A percentile compares a stretch with the other conserved stretches of the same genome.
Conservation (phyloP, 2,329 filamentous ascomycete genomes). For the Microdochium paspali region DNA sequence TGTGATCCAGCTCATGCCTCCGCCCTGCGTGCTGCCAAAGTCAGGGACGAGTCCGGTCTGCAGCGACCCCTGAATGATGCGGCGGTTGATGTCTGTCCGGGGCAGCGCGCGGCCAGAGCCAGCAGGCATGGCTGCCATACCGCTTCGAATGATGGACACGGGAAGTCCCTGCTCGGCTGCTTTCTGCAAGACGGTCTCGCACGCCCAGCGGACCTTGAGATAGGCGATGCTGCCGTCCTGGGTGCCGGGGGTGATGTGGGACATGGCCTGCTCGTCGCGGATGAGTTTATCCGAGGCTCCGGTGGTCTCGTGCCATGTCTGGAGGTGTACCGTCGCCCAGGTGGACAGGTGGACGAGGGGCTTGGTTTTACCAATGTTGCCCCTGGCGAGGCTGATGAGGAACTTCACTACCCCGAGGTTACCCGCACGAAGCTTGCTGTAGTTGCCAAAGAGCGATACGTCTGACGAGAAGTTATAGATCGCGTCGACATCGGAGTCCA, state of each 20-base stretch:
- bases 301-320: background rate
- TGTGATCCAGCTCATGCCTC: constrained; percentile 1
- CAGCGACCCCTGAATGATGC: background rate
- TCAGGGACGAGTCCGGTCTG: constrained; percentile 1
- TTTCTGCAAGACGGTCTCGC: background rate
- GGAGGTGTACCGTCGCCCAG: background rate
- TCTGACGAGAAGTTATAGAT: background rate
- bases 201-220: background rate
- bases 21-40: background rate
- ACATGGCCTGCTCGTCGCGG: background rate
- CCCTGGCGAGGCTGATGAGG: background rate
- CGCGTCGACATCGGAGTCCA: background rate
- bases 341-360: background rate
- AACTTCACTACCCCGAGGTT: background rate
- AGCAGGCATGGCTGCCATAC: background rate
- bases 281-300: background rate
- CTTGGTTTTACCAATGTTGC: background rate
- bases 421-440: background rate
- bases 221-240: background rate
- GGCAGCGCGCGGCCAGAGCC: background rate
- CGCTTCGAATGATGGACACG: background rate
- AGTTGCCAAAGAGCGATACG: background rate
- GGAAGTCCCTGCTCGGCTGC: background rate
- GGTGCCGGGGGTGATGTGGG: background rate
- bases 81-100: constrained; percentile 1